Base-by-base conservation (phyloP, 768 basidiomycete species). In the Suillus lakei region DNA sequence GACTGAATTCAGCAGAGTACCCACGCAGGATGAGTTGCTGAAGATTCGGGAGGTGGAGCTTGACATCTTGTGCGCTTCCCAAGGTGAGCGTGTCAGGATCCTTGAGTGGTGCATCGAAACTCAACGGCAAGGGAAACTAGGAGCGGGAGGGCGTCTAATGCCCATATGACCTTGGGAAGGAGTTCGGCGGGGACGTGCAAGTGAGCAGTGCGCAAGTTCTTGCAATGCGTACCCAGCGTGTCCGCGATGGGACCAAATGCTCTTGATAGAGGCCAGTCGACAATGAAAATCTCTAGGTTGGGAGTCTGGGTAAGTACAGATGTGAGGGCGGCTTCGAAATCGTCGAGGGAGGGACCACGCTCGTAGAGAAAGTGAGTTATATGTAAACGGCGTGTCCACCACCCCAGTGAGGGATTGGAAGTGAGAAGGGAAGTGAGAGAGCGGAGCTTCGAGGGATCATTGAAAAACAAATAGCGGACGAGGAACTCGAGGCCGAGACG, bases 341-440 rank as follows among this genome's bases (percentile, higher is more conserved):
- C 81, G 12, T 83, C 78, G 69, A 85, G 78, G 7, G 82, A 81
- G 2, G 80, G 74, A 6, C 77, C 79, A 10, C 76, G 80, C 7
- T 77, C 78, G 36, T 71, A 72, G 63, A 81, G 80, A 73, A 84
- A 86, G 10, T 86, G 84, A 2, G 84, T 82, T 34, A 92, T 78
- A 62, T 93, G 91, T n/a, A 93, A 78, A n/a, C 91, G 82, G 39
- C 83, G 83, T 0, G 89, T 85, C 86, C 88, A 91, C 88, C 89
- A 90, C 5, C 91, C 91, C 1, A 89, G 76, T 0, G 85, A 83
- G 0, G 84, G 73, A 2, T 83, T 78, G 10, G 81, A 77, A 68
- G 87, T 83, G 23, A 92, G 79, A 51, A 84, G 79, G n/a, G 71
- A 64, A 68, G 84, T 85, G 9, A 91, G 79, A 0, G 79, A 76